phyloP scores from a whole-genome alignment of 129 eudicot genomes.

The Tagetes erecta region DNA sequence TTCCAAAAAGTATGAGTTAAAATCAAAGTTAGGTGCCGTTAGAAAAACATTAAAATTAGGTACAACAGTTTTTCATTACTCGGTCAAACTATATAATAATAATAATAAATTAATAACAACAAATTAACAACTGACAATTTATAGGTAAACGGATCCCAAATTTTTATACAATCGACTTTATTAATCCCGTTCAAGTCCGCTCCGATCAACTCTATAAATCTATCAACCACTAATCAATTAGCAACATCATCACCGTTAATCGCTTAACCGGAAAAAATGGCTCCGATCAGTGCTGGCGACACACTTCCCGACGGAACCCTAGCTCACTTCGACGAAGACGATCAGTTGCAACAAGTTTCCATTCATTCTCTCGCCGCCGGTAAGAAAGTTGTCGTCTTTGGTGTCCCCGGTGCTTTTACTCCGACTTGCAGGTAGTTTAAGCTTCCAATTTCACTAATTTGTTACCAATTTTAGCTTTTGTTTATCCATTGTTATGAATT shows the following conservation, averaged over 20 bases:
- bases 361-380: constrained; percentile 88
- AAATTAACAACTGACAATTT: too few relatives aligned
- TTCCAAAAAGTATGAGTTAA: too few relatives aligned
- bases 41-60: too few relatives aligned
- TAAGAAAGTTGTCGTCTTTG: constrained; percentile 82
- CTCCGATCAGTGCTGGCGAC: constrained; percentile 81
- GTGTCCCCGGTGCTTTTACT: constrained; percentile 96
- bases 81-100: constrained; percentile 3
- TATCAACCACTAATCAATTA: background rate
- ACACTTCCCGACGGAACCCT: constrained; percentile 76
- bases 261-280: constrained; percentile 39
- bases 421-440: constrained; percentile 78
- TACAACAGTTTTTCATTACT: background rate
- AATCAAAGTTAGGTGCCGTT: too few relatives aligned
- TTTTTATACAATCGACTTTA: background rate
- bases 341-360: constrained; percentile 68
- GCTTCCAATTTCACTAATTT: background rate
- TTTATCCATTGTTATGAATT: background rate
- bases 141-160: constrained; percentile 18
- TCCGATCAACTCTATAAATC: constrained; percentile 10
- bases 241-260: background rate
- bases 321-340: constrained; percentile 58
- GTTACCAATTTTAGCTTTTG: background rate
- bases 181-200: constrained; percentile 21
- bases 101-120: too few relatives aligned